These are phyloP conservation scores for Dillenia turbinata DNA, from an alignment of 164 flowering plant species.

Conservation along the genomic window DNA sequence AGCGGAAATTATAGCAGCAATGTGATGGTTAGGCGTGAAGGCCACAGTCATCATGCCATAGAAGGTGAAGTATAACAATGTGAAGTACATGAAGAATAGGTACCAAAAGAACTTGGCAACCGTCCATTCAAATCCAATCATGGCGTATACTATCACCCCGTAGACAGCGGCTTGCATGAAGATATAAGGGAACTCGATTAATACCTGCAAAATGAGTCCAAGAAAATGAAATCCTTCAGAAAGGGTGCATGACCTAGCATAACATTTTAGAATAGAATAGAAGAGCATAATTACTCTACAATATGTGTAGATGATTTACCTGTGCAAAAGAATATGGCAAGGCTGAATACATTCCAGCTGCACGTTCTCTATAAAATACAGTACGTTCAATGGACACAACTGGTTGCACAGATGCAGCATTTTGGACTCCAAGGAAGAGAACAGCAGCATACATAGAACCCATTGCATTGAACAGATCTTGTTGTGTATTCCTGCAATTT, in stretches of 20 bases:
- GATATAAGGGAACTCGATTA: slow-evolving; percentile 36
- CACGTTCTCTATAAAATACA: background rate
- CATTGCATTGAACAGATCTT: slow-evolving; percentile 39
- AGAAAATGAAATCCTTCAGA: background rate
- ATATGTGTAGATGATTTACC: background rate
- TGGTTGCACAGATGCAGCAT: slow-evolving; percentile 33
- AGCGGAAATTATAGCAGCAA: slow-evolving; percentile 17
- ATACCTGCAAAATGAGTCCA: slow-evolving; percentile 22
- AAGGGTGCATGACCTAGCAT: background rate
- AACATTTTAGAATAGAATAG: background rate
- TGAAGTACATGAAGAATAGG: slow-evolving; percentile 35
- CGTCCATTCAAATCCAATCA: slow-evolving; percentile 45
- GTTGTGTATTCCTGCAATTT: slow-evolving; percentile 24
- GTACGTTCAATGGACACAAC: slow-evolving; percentile 39
- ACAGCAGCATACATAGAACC: slow-evolving; percentile 45
- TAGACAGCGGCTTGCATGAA: slow-evolving; percentile 26
- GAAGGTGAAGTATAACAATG: slow-evolving; percentile 35
- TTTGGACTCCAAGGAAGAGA: slow-evolving; percentile 35
- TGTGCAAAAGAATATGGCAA: slow-evolving; percentile 37
- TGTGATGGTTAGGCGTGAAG: slow-evolving; percentile 28
- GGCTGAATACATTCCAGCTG: slow-evolving; percentile 15
- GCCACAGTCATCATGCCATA: slow-evolving; percentile 46
- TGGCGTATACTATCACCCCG: slow-evolving; percentile 29
- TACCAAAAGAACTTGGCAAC: slow-evolving; percentile 34
- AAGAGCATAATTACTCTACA: background rate